Evolutionary conservation across 768 basidiomycete species (phyloP), one percentile per base, ranked within the genome.

Genomic region (Podaxis sp.): DNA sequence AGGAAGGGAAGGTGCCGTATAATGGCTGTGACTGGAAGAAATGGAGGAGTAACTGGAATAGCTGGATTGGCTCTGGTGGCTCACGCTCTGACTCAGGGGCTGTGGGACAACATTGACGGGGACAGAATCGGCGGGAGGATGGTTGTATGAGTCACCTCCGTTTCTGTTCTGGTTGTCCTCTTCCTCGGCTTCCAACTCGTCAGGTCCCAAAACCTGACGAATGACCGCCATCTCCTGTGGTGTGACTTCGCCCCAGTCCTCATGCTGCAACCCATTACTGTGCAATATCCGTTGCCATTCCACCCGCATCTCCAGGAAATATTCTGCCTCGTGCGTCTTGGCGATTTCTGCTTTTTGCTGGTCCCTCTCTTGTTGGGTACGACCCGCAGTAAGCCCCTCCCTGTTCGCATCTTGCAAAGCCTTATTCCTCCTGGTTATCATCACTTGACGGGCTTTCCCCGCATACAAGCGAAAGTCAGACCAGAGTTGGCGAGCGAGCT

Each of bases 221-320:
- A 72, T 73, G 33, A 79, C 75, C 11, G 72, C 72, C 19, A 70
- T 72, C 60, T 82, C 82, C 19, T 69, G 72, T 5, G 67, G 64
- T 4, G 78, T 75, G 67, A 82, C 80, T 52, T 76, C 72, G 2
- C 73, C 75, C 83, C 82, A 84, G 64, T 80, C 76, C 48, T 80
- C 78, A 65, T 75, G 74, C 49, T 67, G 65, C 58, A 83, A 73
- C 17, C 75, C 71, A 8, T 72, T 75, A 8, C 65, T 63, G 9
- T 65, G 52, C 44, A 83, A 70, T 59, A 74, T 67, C 15, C 67
- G 63, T 51, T 80, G 75, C 83, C 83, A 83, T 65, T 81, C 77
- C 48, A 71, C 69, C 54, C 79, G 72, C 30, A 77, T 73, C 36
- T 71, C 68, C 8, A 68, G 66, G 52, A 74, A 75, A 61, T 78